Percentiles rank a stretch among this genome's conserved stretches.
Conservation (phyloP, 163 green algal genomes). For the Scenedesmus sp. region DNA sequence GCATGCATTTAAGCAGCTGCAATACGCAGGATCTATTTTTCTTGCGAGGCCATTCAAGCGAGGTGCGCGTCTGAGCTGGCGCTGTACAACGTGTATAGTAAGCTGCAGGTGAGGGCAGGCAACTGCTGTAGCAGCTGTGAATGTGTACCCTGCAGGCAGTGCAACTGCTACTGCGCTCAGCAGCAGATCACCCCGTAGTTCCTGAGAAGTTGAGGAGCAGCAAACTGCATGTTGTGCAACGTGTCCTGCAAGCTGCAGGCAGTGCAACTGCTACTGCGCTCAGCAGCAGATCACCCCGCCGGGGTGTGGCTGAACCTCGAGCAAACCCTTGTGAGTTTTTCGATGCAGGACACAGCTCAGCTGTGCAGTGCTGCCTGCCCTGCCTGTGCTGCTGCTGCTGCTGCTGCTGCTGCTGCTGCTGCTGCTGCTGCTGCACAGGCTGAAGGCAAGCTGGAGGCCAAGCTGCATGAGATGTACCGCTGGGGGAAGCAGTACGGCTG, state of each 20-base stretch:
- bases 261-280: too few relatives aligned
- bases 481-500: conserved; percentile 88
- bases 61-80: conserved; percentile 71
- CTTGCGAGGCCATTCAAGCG: too few relatives aligned
- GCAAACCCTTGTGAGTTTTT: too few relatives aligned
- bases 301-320: too few relatives aligned
- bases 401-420: neutral
- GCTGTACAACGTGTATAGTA: conserved; percentile 83
- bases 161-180: too few relatives aligned
- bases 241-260: neutral
- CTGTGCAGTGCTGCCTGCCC: neutral
- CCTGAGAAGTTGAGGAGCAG: too few relatives aligned
- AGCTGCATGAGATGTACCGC: conserved; percentile 83
- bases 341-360: neutral
- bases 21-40: too few relatives aligned
- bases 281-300: too few relatives aligned
- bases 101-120: conserved; percentile 49
- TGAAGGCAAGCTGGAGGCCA: conserved; percentile 51
- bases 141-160: too few relatives aligned
- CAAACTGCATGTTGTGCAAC: too few relatives aligned
- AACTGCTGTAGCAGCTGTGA: neutral
- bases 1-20: too few relatives aligned
- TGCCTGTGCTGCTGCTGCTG: neutral
- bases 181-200: too few relatives aligned
- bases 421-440: neutral